These are phyloP conservation scores for Saprolegnia parasitica DNA, from an alignment of 352 stramenopile species.

Conservation along the genomic window DNA sequence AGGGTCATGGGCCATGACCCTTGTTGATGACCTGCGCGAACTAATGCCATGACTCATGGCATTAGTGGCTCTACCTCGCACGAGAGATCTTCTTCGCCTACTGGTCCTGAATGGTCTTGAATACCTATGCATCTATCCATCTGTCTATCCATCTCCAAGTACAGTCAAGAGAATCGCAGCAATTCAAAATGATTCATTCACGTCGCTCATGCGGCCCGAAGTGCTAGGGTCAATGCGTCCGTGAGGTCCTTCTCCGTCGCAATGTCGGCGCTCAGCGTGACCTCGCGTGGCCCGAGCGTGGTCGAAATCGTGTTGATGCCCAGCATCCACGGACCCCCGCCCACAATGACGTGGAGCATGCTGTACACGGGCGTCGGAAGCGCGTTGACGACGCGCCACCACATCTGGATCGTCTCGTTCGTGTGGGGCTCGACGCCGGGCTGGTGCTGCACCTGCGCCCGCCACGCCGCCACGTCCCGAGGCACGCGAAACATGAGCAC, in stretches of 20 bases:
- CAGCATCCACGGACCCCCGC: not conserved
- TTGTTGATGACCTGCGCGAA: no score
- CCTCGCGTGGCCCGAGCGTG: not conserved
- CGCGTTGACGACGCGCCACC: not conserved
- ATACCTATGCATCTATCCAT: no score
- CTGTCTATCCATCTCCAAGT: no score
- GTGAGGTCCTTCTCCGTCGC: not conserved
- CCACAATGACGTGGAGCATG: not conserved
- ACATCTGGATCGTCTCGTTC: not conserved
- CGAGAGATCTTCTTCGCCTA: no score
- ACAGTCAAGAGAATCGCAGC: no score
- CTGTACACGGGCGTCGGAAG: not conserved
- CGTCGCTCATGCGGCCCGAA: not conserved
- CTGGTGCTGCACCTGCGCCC: not conserved
- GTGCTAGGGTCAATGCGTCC: not conserved
- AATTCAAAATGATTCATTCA: no score
- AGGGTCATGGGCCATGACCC: no score
- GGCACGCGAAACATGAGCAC: not conserved
- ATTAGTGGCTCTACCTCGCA: no score
- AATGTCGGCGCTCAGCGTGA: not conserved
- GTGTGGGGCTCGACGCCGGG: not conserved
- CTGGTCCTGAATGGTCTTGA: no score
- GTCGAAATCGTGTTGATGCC: not conserved
- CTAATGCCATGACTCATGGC: no score
- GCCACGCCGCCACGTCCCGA: not conserved